phyloP scores from a whole-genome alignment of 495 filamentous ascomycete species.

The Aspergillus bertholletiae region DNA sequence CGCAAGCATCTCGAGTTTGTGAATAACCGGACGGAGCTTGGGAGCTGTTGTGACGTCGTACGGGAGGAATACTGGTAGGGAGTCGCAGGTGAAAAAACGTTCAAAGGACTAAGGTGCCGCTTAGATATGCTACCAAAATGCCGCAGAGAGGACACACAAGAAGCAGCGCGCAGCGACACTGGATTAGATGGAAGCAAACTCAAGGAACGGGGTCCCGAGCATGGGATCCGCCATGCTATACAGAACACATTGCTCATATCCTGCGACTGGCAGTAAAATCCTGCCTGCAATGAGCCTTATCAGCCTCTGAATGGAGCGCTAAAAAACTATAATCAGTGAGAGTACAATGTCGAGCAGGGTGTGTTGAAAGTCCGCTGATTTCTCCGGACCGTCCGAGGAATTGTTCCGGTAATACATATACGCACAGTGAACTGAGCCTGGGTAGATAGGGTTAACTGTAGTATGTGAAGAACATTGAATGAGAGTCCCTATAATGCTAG shows the following conservation, averaged over 20 bases:
- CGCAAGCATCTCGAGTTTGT: conserved; percentile 15
- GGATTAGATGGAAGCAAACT: conserved; percentile 20
- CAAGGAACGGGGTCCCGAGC: conserved; percentile 35
- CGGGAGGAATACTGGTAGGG: background rate
- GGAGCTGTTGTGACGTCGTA: background rate
- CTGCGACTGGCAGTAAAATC: conserved; percentile 18
- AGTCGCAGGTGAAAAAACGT: background rate
- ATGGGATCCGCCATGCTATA: conserved; percentile 44
- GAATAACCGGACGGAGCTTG: conserved; percentile 19
- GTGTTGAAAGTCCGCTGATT: background rate
- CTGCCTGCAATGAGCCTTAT: conserved; percentile 5
- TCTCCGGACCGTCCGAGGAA: conserved; percentile 12
- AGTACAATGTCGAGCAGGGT: background rate
- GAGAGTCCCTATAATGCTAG: too few relatives aligned
- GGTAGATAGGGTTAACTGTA: background rate
- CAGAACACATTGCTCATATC: conserved; percentile 49
- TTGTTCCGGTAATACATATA: conserved; percentile 14
- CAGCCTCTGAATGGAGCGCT: background rate
- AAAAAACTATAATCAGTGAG: background rate
- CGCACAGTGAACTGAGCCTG: background rate
- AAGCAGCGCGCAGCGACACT: conserved; percentile 13
- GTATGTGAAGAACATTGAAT: too few relatives aligned
- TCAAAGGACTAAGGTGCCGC: conserved; percentile 14
- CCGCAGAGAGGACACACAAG: conserved; percentile 21
- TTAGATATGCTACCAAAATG: conserved; percentile 14